Evolutionary conservation across 164 flowering plant species (phyloP), one percentile per base, ranked within the genome.

Genomic region (Vitis cinerea): DNA sequence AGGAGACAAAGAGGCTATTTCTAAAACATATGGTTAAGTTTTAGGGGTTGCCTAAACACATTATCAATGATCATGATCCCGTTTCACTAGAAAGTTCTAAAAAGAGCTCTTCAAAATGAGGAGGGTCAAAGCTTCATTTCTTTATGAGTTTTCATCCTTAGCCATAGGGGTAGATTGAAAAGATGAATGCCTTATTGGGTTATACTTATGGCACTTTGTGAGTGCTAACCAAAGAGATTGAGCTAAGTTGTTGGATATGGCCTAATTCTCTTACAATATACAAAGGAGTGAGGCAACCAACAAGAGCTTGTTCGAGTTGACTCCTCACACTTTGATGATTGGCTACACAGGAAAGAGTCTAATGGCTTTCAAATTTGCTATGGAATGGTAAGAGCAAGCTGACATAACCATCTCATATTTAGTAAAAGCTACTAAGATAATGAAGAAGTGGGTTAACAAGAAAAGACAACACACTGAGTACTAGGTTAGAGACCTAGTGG

Each of bases 1-100:
- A 70, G 31, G 55, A 50, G 60, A 27, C 59, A 11, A 17, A 58
- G 6, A 16, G 31, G 17, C 29, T 65, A 13, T 70, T 75, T 27
- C 13, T 59, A 1, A 17, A 17, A 15, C 37, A 70, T 60, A 10
- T 74, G 0, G 62, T 65, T 3, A 75, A 75, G 65, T 29, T 37
- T 27, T 65, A 1, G 69, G 50, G 58, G 1, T 13, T 65, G 7
- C 64, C 64, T 2, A 27, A 10, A 8, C 1, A 12, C 16, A 71
- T 71, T 5, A 23, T 71, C 14, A 72, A 23, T 29, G 50, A 65
- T 27, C 13, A 48, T 4, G 64, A 57, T 31, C 10, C 1, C 3
- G 59, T 0, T 72, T 72, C 58, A 57, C 29, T 0, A 9, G 63
- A 12, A 1, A 8, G 3, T 69, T 60, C 13, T 69, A 57, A 58